Percentiles rank a stretch among this genome's conserved stretches.
Evolutionary conservation across 2,329 filamentous ascomycete species (phyloP).

Genomic region (Fusarium piperis): DNA sequence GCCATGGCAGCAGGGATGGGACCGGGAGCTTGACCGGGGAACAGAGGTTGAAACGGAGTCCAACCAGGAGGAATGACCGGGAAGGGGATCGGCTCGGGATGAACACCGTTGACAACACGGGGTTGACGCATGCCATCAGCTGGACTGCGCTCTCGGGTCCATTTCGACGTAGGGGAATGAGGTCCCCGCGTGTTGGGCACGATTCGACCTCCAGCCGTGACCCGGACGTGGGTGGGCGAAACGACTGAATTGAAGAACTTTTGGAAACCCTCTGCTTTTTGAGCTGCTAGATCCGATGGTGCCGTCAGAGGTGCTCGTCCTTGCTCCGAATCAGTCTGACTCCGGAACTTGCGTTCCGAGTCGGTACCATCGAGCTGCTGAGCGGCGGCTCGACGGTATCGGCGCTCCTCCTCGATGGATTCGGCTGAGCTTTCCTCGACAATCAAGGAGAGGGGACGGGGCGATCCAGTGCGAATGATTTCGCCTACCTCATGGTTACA

Average conservation of each 20-base stretch:
- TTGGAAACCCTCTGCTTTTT: constrained; percentile 73
- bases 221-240: constrained; percentile 72
- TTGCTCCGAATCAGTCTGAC: constrained; percentile 56
- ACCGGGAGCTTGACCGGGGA: constrained; percentile 45
- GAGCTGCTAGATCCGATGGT: constrained; percentile 61
- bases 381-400: constrained; percentile 26
- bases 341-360: constrained; percentile 56
- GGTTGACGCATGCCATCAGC: constrained; percentile 34
- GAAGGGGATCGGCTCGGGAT: constrained; percentile 33
- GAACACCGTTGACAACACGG: constrained; percentile 34
- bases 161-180: constrained; percentile 63
- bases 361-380: constrained; percentile 53
- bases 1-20: constrained; percentile 44
- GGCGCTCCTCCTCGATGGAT: constrained; percentile 18
- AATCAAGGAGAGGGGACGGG: constrained; percentile 44
- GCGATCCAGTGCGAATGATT: constrained; percentile 44
- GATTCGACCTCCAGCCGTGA: constrained; percentile 73
- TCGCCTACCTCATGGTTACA: constrained; percentile 40
- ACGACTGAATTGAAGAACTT: constrained; percentile 75
- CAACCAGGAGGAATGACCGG: constrained; percentile 43
- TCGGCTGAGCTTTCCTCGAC: constrained; percentile 40
- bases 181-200: constrained; percentile 70
- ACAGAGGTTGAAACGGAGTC: constrained; percentile 44
- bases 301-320: constrained; percentile 61
- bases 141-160: constrained; percentile 53